Evolutionary conservation across 2,329 filamentous ascomycete species (phyloP), one percentile per base, ranked within the genome.

Genomic region (Neofusicoccum parvum): DNA sequence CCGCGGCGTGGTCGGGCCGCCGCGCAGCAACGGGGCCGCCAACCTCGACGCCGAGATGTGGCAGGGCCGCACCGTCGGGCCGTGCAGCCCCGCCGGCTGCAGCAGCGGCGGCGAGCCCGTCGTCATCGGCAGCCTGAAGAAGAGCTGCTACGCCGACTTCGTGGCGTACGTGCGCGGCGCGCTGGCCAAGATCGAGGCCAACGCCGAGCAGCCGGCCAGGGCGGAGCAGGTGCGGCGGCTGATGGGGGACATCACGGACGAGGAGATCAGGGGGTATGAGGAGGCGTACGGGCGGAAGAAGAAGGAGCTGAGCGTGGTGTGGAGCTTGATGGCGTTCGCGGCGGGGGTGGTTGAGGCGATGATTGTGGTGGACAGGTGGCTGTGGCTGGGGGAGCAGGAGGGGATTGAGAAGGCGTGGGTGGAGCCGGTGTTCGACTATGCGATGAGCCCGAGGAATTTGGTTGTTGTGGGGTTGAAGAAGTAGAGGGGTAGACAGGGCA

Each of bases 271-370:
- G 10, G 77, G 71, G 14, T 99, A 98, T 75, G 90, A 91, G 72
- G 72, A 75, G 10, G 75, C 79, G 48, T 97, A 90, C 77, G 75
- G 76, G 36, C 82, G 83, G 45, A 83, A 90, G 64, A 92, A 90
- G 80, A 91, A 92, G 71, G 90, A 97, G 73, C 80, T 99, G 45
- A 92, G 90, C 73, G 85, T 96, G 7, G 87, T 96, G 66, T 99
- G 95, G 95, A 92, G 88, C 70, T 77, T 99, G 72, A 99, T 99
- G 94, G 94, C 95, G 0, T 97, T 97, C 72, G 96, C 92, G 76
- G 94, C 94, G 2, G 88, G 88, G 20, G 90, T 97, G 3, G 89
- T 96, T 2, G 95, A 99, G 81, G 92, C 92, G 37, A 82, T 96
- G 66, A 94, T 99, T 72, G 92, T 96, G 60, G 87, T 90, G 51